Evolutionary conservation across 371 early-diverging fungal species (phyloP).

Genomic region (Massospora cicadina): DNA sequence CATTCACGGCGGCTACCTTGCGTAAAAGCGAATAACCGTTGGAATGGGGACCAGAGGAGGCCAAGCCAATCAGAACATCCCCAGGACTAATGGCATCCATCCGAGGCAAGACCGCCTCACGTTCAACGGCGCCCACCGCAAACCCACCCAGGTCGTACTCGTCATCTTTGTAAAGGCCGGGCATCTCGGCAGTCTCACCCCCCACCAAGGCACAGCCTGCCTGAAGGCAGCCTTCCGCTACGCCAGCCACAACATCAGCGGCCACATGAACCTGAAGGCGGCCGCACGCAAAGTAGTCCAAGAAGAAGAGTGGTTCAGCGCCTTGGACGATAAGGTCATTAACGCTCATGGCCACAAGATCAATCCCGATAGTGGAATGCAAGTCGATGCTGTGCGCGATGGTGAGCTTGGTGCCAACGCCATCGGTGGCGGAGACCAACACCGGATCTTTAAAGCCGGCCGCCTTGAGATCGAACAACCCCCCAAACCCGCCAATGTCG

Average conservation of each 20-base stretch:
- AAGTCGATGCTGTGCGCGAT: conserved; percentile 69
- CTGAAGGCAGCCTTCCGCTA: conserved; percentile 80
- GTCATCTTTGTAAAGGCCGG: conserved; percentile 56
- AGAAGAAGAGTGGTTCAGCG: conserved; percentile 92
- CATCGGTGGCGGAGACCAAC: conserved; percentile 90
- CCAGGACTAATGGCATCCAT: conserved; percentile 50
- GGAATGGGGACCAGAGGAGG: conserved; percentile 89
- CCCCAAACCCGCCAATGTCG: conserved; percentile 96
- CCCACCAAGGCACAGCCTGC: conserved; percentile 92
- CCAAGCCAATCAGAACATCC: conserved; percentile 76
- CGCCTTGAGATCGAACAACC: conserved; percentile 84
- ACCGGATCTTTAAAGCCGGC: conserved; percentile 82
- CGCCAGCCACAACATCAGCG: conserved; percentile 79
- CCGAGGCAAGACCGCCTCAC: conserved; percentile 68
- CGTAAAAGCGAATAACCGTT: conserved; percentile 95
- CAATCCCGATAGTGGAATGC: conserved; percentile 83
- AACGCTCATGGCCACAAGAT: conserved; percentile 96
- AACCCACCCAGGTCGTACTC: conserved; percentile 95
- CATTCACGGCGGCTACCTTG: conserved; percentile 59
- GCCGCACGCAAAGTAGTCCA: conserved; percentile 93
- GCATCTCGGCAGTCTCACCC: conserved; percentile 99
- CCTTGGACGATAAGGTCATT: conserved; percentile 98
- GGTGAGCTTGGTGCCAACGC: conserved; percentile 96
- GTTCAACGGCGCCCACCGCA: conserved; percentile 92
- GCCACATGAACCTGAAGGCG: conserved; percentile 83